Base-by-base conservation (phyloP, 108 stramenopile species). In the Skeletonema grethae region DNA sequence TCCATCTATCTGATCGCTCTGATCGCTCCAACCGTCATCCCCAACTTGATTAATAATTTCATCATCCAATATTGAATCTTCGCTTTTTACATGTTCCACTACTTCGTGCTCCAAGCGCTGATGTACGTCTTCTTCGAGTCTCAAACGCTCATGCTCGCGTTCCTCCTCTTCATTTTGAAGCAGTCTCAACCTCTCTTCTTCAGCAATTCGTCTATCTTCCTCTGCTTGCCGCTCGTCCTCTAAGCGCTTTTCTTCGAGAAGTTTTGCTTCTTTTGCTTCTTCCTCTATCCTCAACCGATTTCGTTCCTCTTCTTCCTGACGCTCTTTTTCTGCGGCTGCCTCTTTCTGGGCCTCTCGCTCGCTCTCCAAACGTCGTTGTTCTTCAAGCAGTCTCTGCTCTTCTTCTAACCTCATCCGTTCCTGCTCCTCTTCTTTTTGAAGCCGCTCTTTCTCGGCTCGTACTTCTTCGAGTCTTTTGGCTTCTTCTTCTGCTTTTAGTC, bases 201-300 rank as follows among this genome's bases (percentile, higher is more conserved):
- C 64, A 15, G 48, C 48, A 30, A 46, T 10, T 56, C 4, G 15
- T n/a, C 30, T 46, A 12, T 50, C 15, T 55, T 63, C 63, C 39
- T 10, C 71, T 1, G 65, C 56, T n/a, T 30, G 4, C 15, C 71
- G 53, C 43, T 68, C 64, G 7, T 57, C 18, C 64, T 72, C 71
- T 1, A 67, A 2, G 4, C 57, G 59, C 24, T 60, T 57, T 29
- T 36, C 69, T 15, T 70, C 64, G 5, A 56, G 29, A 13, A 24
- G 13, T 16, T 48, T 65, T 16, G 63, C 71, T 18, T 67, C 71
- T 16, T 48, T 65, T 16, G 63, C 71, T 18, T 67, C 71, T 30
- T 31, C 58, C 34, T 31, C 34, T 12, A 57, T 4, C 34, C 68
- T 59, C 38, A 38, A 46, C 4, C 32, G 16, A 12, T 69, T 57